Evolutionary conservation across 441 rosid species (phyloP), one percentile per base, ranked within the genome.

Genomic region (Iberis amara): DNA sequence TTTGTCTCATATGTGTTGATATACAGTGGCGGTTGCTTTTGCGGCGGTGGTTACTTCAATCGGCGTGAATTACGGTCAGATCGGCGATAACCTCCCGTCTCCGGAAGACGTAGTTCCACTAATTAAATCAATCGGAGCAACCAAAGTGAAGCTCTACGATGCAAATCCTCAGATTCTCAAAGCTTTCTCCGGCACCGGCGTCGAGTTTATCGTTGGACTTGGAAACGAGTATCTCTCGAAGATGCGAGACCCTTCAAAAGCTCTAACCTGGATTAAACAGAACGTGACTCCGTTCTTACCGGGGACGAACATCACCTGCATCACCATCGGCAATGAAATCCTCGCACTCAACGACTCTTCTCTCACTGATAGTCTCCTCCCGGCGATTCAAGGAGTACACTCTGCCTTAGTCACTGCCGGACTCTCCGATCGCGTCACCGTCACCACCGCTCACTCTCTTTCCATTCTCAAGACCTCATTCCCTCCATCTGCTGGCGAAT

Each of bases 51-150:
- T 59, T 38, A 57, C 12, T 57, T 77, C 94, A 32, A 33, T 89
- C 13, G 97, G 99, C 36, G 78, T 92, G 32, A 92, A 92, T 70
- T 92, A 92, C 58, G 97, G 99, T 23, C 96, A 86, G 39, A 82
- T 92, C 44, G 97, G 92, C 0, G 70, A 89, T 62, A 82, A 92
- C 39, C 83, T 92, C 6, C 96, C 96, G 0, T 5, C 88, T 1
- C 97, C 99, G 4, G 76, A 77, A 9, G 64, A 73, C 11, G 99
- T 78, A 10, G 73, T 89, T 1, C 85, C 89, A 1, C 73, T 88
- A 3, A 77, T 86, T 7, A 89, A 89, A 69, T 79, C 99, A 11
- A 66, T 92, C 11, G 96, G 96, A 9, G 91, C 83, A 47, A 78
- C 79, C 2, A 79, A 75, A 60, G 81, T 92, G n/a, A 92, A 92